Evolutionary conservation across 768 basidiomycete genomes (phyloP).

Genomic region (Boletus rufocinnamomeus): DNA sequence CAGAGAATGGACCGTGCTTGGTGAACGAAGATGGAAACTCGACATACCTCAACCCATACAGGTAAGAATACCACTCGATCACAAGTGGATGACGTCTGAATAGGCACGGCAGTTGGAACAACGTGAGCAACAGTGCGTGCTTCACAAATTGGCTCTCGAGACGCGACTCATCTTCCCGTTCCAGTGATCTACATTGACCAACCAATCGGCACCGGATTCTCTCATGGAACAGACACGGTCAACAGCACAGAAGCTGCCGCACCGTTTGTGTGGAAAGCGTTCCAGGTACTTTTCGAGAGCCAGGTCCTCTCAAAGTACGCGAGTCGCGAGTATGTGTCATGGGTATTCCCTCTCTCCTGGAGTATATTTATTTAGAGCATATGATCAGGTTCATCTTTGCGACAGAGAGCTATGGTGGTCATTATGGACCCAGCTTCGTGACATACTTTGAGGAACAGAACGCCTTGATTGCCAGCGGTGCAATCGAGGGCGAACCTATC

Average conservation of each 20-base stretch:
- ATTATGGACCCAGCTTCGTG: slow-evolving; percentile 66
- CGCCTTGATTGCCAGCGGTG: slow-evolving; percentile 45
- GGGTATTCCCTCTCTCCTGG: not conserved
- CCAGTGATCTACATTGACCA: slow-evolving; percentile 73
- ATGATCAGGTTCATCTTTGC: slow-evolving; percentile 56
- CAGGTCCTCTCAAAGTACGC: slow-evolving; percentile 50
- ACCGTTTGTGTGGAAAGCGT: slow-evolving; percentile 58
- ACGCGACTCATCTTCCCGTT: not conserved
- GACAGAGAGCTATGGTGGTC: slow-evolving; percentile 69
- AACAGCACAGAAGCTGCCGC: slow-evolving; percentile 55
- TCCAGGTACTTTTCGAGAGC: slow-evolving; percentile 65
- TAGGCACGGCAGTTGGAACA: slow-evolving; percentile 57
- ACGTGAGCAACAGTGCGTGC: slow-evolving; percentile 59
- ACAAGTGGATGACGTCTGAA: not conserved
- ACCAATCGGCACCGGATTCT: slow-evolving; percentile 67
- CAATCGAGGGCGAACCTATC: slow-evolving; percentile 50
- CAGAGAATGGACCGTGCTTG: slow-evolving; percentile 65
- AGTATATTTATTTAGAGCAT: not conserved
- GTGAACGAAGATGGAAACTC: slow-evolving; percentile 56
- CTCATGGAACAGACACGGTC: slow-evolving; percentile 56
- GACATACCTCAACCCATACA: slow-evolving; percentile 60
- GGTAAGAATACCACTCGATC: slow-evolving; percentile 34
- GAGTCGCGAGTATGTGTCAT: slow-evolving; percentile 49
- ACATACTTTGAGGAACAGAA: slow-evolving; percentile 68
- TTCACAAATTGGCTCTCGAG: not conserved